Conservation (phyloP, 129 eudicot species). For the Lactuca saligna region DNA sequence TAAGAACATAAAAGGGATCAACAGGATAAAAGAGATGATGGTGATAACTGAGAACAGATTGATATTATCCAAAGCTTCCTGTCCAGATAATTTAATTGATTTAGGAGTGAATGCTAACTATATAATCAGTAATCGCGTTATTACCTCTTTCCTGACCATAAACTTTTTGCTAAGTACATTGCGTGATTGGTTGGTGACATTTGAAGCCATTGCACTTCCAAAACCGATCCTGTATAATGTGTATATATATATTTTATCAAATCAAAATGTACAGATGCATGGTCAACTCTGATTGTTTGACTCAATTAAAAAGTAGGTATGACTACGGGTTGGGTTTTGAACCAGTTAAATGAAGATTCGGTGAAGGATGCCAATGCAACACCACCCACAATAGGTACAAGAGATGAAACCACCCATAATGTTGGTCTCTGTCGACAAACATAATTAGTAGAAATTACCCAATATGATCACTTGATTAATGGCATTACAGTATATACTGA, state of each 20-base stretch:
- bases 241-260: background rate
- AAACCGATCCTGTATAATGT: constrained; percentile 76
- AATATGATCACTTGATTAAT: constrained; percentile 4
- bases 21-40: constrained; percentile 51
- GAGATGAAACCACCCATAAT: constrained; percentile 71
- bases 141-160: constrained; percentile 77
- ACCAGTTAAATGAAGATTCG: constrained; percentile 94
- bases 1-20: constrained; percentile 58
- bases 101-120: no score
- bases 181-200: constrained; percentile 85
- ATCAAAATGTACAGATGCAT: background rate
- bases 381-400: constrained; percentile 88
- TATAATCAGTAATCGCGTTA: no score
- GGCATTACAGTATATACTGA: constrained; percentile 11
- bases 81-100: constrained; percentile 19
- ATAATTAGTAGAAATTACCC: constrained; percentile 1
- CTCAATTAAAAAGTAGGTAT: no score
- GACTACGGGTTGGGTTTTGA: constrained; percentile 1
- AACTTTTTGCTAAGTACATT: constrained; percentile 86
- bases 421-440: constrained; percentile 59
- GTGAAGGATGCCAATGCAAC: constrained; percentile 92
- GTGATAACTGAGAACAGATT: constrained; percentile 85
- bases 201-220: constrained; percentile 95
- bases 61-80: constrained; percentile 88
- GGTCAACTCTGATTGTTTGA: constrained; percentile 9